Percentiles rank a stretch among this genome's conserved stretches.
Evolutionary conservation across 441 rosid species (phyloP).

Genomic region (Manihot esculenta): DNA sequence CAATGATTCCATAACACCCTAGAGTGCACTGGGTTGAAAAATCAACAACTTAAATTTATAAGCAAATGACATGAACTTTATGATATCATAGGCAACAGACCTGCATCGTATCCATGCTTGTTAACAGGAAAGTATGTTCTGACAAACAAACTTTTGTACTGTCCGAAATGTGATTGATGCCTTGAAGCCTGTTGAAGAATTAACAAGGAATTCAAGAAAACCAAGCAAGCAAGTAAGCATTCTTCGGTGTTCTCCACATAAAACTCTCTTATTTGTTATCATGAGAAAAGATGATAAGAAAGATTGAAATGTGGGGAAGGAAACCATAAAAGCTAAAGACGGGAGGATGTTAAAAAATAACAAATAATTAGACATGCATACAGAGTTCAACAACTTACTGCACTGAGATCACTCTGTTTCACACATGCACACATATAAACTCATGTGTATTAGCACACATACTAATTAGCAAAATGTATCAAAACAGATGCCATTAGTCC

Average conservation of each 20-base stretch:
- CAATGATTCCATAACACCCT: neutral
- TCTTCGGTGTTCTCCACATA: no score
- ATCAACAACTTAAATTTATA: neutral
- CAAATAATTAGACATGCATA: no score
- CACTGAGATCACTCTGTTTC: neutral
- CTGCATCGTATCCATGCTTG: constrained; percentile 42
- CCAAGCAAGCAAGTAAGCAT: constrained; percentile 6
- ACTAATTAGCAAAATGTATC: no score
- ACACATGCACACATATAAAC: no score
- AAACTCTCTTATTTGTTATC: no score
- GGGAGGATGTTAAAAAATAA: no score
- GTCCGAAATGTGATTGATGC: constrained; percentile 49
- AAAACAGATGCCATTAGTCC: neutral
- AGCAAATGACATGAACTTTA: neutral
- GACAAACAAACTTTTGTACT: constrained; percentile 38
- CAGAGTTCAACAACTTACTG: no score
- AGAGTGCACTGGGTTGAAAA: neutral
- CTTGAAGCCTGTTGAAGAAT: constrained; percentile 48
- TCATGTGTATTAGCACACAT: no score
- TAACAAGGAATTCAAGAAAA: neutral
- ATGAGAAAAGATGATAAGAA: no score
- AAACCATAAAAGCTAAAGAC: no score
- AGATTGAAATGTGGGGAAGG: no score
- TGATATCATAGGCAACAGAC: constrained; percentile 25
- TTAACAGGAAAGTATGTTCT: constrained; percentile 42